Evolutionary conservation across 148 eudicot species (phyloP), one percentile per base, ranked within the genome.

Genomic region (Heliosperma pusillum): DNA sequence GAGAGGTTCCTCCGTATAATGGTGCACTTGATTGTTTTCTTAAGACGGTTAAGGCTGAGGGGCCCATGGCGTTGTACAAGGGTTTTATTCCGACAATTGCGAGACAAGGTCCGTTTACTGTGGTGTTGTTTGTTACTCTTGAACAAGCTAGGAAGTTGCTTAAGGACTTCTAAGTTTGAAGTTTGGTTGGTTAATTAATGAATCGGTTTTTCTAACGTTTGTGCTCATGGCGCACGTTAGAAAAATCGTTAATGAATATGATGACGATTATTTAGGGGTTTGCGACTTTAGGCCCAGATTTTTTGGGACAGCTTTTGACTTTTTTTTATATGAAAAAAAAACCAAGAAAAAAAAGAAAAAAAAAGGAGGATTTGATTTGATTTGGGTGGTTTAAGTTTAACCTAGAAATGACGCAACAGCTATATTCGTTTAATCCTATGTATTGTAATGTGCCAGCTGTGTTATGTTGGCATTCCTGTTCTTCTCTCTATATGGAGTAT

Each of bases 61-160:
- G 98, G 5, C 85, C 85, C 0, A 67, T 87, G 87, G 90, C 98
- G 0, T 78, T 93, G 0, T 93, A 93, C 78, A 93, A 93, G 65
- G 98, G 98, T 0, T 93, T 93, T 24, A 83, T 93, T 0, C 98
- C 98, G 1, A 93, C 98, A 5, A 87, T 93, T 1, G 88, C 98
- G 0, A 89, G 98, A 80, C 98, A 93, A 76, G 98, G 98, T 16
- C 98, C 98, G 24, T 93, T 93, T 57, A 93, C 98, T 66, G 78
- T 93, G 0, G 96, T 93, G 80, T 85, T 93, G 17, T 93, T 93
- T 68, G 98, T 93, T 19, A 90, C 96, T 7, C 79, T 93, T 27
- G 98, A 93, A 77, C 98, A 93, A 72, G 96, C 90, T 77, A 77
- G 96, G 1, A 93, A 89, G 45, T 9, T 93, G 65, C 72, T 93